Evolutionary conservation across 805 yeast species (phyloP), one percentile per base, ranked within the genome.

Genomic region (Candida fluviatilis): DNA sequence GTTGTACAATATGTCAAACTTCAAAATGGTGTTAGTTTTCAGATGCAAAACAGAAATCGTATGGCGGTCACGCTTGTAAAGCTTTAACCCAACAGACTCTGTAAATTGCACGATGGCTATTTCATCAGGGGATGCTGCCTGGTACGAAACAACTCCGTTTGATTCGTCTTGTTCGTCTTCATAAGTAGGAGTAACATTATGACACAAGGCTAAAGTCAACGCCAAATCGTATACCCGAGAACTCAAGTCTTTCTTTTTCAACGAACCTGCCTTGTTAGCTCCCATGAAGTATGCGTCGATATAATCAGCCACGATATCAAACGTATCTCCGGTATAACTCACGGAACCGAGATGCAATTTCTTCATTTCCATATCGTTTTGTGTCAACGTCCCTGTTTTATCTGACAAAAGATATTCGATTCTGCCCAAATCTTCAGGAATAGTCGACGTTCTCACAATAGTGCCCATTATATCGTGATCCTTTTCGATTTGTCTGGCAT

Each of bases 51-150:
- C 61, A 0, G 86, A 71, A 48, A 93, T 74, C 5, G 82, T 76
- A 39, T 75, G 74, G 41, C 99, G 76, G 58, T 93, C 99, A 51
- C 99, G 78, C 52, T 78, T 82, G 42, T 78, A 72, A 32, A 93
- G 70, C 5, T 89, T 76, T 25, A 93, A 67, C 0, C 99, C 99
- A 21, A 90, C 91, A 2, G 69, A 58, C 46, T 88, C 95, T 1
- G 96, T 86, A 64, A 88, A 93, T 53, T 83, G 83, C 14, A 93
- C 98, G 46, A 93, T 93, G 19, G 99, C 99, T 49, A 93, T 81
- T 58, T 93, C 99, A 66, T 93, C 99, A 0, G 99, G 99, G 0
- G 97, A 90, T 0, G 98, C 97, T 0, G 99, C 99, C 62, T 93
- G 99, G 57, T 90, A 93, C 2, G 88, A 75, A 5, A 66, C 55